Evolutionary conservation across 2,329 filamentous ascomycete genomes (phyloP).

Genomic region (Aureobasidium pullulans): DNA sequence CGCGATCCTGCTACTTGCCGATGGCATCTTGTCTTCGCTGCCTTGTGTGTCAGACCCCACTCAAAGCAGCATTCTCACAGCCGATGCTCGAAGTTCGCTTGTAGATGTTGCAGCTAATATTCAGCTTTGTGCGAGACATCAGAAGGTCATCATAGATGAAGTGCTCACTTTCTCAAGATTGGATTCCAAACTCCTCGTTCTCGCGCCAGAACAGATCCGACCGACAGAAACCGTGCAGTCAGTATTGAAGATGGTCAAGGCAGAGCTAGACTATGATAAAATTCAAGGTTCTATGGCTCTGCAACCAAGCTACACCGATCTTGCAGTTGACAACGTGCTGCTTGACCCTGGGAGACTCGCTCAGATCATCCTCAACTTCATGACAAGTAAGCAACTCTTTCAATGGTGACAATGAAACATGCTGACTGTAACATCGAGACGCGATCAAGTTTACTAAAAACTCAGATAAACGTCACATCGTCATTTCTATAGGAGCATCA

Average conservation of each 20-base stretch:
- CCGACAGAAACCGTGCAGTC: slow-evolving; percentile 28
- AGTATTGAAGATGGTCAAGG: slow-evolving; percentile 32
- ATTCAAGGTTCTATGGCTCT: slow-evolving; percentile 25
- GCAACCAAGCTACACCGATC: slow-evolving; percentile 23
- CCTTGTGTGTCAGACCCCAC: not conserved
- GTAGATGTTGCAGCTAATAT: slow-evolving; percentile 23
- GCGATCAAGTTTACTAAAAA: slow-evolving; percentile 36
- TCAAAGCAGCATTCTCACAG: slow-evolving; percentile 11
- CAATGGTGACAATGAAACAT: slow-evolving; percentile 19
- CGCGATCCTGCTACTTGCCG: slow-evolving; percentile 38
- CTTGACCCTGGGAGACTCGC: slow-evolving; percentile 32
- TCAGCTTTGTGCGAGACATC: slow-evolving; percentile 24
- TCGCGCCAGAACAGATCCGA: slow-evolving; percentile 33
- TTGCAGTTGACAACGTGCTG: slow-evolving; percentile 27
- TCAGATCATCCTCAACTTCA: slow-evolving; percentile 23
- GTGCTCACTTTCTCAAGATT: slow-evolving; percentile 37
- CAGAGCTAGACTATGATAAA: slow-evolving; percentile 29
- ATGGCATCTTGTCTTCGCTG: slow-evolving; percentile 33
- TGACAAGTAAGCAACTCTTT: slow-evolving; percentile 21
- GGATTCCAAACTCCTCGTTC: slow-evolving; percentile 27
- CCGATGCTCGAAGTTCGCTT: slow-evolving; percentile 4
- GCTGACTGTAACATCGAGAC: slow-evolving; percentile 34
- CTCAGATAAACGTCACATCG: slow-evolving; percentile 28
- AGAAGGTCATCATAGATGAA: slow-evolving; percentile 32
- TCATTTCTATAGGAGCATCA: slow-evolving; percentile 31